Percentiles rank a stretch among this genome's conserved stretches.
Evolutionary conservation across 192 early-diverging fungal species (phyloP).

Genomic region (Physocladia obscura): DNA sequence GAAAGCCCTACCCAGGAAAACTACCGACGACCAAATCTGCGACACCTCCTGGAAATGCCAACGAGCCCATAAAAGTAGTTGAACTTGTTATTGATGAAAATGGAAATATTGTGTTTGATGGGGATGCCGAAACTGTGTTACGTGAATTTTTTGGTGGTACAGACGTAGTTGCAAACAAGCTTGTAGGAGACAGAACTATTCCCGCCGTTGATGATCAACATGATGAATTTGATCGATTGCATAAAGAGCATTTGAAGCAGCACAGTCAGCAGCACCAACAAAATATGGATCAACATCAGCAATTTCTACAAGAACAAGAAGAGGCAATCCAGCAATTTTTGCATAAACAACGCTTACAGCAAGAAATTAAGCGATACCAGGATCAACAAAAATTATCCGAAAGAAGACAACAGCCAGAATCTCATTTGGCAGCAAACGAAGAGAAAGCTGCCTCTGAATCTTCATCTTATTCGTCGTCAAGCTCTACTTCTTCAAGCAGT

Average conservation of each 20-base stretch:
- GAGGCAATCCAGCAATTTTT: not conserved
- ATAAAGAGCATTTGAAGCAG: not conserved
- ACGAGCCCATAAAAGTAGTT: not conserved
- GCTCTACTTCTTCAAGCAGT: not conserved
- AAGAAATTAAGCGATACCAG: not conserved
- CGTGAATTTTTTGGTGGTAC: not conserved
- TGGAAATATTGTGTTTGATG: conserved; percentile 4
- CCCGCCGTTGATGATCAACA: not conserved
- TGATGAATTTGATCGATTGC: not conserved
- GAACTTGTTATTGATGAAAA: conserved; percentile 17
- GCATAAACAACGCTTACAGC: not conserved
- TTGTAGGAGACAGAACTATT: not conserved
- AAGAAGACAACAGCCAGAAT: too few species aligned
- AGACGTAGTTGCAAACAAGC: not conserved
- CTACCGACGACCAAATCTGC: not conserved
- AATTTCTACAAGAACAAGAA: not conserved
- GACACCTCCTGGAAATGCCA: not conserved
- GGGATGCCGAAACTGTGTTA: not conserved
- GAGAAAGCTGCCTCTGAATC: not conserved
- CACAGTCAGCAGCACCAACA: not conserved
- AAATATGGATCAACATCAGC: not conserved
- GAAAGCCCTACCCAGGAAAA: not conserved
- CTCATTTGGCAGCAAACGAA: not conserved
- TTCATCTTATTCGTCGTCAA: not conserved
- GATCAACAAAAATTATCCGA: not conserved